Conservation (phyloP, 2,329 filamentous ascomycete species). For the Stylonectria norvegica region DNA sequence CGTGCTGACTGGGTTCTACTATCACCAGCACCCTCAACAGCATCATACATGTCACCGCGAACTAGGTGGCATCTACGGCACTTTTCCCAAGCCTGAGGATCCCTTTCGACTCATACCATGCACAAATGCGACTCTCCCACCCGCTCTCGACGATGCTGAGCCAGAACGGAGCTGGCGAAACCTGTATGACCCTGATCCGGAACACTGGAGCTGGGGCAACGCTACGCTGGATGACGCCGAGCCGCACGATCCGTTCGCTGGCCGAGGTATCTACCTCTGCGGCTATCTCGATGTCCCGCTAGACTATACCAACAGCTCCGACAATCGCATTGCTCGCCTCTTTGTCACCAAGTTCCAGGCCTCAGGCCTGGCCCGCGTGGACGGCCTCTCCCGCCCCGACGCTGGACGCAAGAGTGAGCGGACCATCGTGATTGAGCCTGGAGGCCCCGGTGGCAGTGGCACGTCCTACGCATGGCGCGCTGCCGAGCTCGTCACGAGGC, state of each 20-base stretch:
- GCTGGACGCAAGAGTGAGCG: constrained; percentile 40
- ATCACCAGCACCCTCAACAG: background rate
- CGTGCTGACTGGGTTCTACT: background rate
- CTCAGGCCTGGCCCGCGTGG: constrained; percentile 37
- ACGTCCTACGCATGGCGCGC: constrained; percentile 39
- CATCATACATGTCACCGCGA: background rate
- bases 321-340: constrained; percentile 42
- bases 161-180: constrained; percentile 38
- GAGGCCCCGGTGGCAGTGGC: constrained; percentile 49
- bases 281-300: constrained; percentile 48
- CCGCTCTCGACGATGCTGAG: constrained; percentile 38
- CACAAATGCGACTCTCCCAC: constrained; percentile 39
- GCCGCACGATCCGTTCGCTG: constrained; percentile 31
- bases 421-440: constrained; percentile 49
- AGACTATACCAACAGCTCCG: constrained; percentile 45
- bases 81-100: constrained; percentile 41
- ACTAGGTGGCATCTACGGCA: constrained; percentile 4
- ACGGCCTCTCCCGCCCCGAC: constrained; percentile 12
- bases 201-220: constrained; percentile 46
- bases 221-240: constrained; percentile 3
- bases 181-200: constrained; percentile 42
- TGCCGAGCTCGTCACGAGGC: constrained; percentile 36
- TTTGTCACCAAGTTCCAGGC: constrained; percentile 50
- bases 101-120: constrained; percentile 48
- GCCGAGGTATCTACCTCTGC: constrained; percentile 45